A percentile compares a stretch with the other conserved stretches of the same genome.
Evolutionary conservation across 2,329 filamentous ascomycete genomes (phyloP).

Genomic region (Penicillium vulpinum): DNA sequence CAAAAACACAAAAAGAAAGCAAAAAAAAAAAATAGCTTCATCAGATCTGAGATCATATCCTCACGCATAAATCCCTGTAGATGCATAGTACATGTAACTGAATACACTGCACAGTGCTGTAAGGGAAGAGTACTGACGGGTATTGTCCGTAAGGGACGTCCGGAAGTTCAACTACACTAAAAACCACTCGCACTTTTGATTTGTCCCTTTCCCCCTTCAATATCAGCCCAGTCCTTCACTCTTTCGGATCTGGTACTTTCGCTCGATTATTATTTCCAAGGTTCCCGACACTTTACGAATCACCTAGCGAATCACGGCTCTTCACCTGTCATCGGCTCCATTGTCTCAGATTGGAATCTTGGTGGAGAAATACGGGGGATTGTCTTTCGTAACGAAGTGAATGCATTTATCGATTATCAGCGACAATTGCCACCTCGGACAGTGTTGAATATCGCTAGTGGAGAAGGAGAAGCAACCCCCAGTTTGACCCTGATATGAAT

Average conservation of each 20-base stretch:
- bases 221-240: conserved; percentile 29
- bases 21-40: not conserved
- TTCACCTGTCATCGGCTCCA: not conserved
- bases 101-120: conserved; percentile 1
- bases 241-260: conserved; percentile 23
- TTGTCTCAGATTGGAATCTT: conserved; percentile 20
- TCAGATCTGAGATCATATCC: not conserved
- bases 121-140: conserved; percentile 13
- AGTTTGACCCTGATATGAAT: conserved; percentile 58
- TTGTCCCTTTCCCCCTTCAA: conserved; percentile 15
- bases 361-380: conserved; percentile 10
- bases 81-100: not conserved
- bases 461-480: too few species aligned
- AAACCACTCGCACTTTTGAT: conserved; percentile 3
- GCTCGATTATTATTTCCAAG: too few species aligned
- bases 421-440: not conserved
- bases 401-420: conserved; percentile 4
- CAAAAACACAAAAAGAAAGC: not conserved
- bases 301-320: not conserved
- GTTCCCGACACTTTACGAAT: not conserved
- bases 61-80: not conserved
- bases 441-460: too few species aligned
- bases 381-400: conserved; percentile 1
- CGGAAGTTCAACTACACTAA: not conserved
- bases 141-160: conserved; percentile 19